Conservation (phyloP, 768 basidiomycete species). For the Hirschioporus abietinus region DNA sequence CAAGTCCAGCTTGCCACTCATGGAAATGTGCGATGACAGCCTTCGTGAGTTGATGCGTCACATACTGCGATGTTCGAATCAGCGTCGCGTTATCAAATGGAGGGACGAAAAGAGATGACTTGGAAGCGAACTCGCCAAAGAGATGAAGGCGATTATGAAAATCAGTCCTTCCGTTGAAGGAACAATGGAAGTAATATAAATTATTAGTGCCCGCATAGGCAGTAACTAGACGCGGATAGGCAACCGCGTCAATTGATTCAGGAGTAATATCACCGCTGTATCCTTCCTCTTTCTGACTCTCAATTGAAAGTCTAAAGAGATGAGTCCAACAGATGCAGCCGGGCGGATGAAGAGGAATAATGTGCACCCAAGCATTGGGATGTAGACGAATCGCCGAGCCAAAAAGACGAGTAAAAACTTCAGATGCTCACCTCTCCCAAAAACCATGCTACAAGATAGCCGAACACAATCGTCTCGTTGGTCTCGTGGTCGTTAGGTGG, state of each 20-base stretch:
- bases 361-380: too few species aligned
- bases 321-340: too few species aligned
- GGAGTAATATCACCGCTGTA: background rate
- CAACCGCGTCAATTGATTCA: background rate
- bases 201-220: background rate
- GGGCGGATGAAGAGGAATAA: background rate
- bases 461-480: constrained; percentile 96
- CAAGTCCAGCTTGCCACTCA: constrained; percentile 98
- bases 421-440: constrained; percentile 77
- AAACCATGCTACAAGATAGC: constrained; percentile 99
- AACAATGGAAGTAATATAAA: background rate
- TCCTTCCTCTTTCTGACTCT: background rate
- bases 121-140: background rate
- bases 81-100: constrained; percentile 1
- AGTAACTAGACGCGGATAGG: background rate
- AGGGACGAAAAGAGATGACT: background rate
- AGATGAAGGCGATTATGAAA: background rate
- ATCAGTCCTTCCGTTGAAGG: background rate
- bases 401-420: background rate
- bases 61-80: constrained; percentile 49
- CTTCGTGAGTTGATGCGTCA: constrained; percentile 69
- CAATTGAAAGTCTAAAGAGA: too few species aligned
- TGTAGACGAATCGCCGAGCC: background rate
- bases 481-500: constrained; percentile 97
- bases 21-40: constrained; percentile 98